A percentile compares a stretch with the other conserved stretches of the same genome.
These are phyloP conservation scores for Penicillium steckii DNA, from an alignment of 495 filamentous ascomycete species.

Conservation along the genomic window DNA sequence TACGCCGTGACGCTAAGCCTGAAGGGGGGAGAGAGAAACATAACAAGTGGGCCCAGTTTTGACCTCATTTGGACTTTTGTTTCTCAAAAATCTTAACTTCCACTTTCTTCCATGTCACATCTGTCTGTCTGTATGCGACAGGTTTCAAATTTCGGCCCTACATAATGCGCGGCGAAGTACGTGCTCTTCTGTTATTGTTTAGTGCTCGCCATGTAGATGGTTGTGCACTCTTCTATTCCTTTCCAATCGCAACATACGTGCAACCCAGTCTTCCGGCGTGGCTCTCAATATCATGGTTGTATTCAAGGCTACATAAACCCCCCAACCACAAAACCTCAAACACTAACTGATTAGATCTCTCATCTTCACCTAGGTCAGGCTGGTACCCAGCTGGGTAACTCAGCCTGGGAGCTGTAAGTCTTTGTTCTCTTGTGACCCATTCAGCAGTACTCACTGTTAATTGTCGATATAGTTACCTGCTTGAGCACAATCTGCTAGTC, in stretches of 20 bases:
- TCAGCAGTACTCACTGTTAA: conserved; percentile 51
- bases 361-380: conserved; percentile 91
- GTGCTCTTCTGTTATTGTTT: conserved; percentile 1
- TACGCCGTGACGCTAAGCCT: no score
- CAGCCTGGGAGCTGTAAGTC: conserved; percentile 91
- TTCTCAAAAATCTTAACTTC: background rate
- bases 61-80: background rate
- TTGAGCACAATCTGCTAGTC: conserved; percentile 81
- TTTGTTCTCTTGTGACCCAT: no score
- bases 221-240: background rate
- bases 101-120: background rate
- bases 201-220: conserved; percentile 11
- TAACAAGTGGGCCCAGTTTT: background rate
- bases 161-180: conserved; percentile 38
- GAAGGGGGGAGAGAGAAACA: background rate
- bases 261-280: conserved; percentile 8
- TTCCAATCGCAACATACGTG: background rate
- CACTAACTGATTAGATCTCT: conserved; percentile 56
- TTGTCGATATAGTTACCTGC: conserved; percentile 64
- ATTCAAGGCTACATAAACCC: conserved; percentile 4
- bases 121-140: background rate
- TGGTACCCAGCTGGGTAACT: conserved; percentile 88
- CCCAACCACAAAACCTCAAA: background rate
- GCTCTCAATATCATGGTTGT: conserved; percentile 1
- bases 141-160: background rate